Percentiles rank a stretch among this genome's conserved stretches.
phyloP scores from a whole-genome alignment of 495 filamentous ascomycete species.

The Schizothecium vesticola region DNA sequence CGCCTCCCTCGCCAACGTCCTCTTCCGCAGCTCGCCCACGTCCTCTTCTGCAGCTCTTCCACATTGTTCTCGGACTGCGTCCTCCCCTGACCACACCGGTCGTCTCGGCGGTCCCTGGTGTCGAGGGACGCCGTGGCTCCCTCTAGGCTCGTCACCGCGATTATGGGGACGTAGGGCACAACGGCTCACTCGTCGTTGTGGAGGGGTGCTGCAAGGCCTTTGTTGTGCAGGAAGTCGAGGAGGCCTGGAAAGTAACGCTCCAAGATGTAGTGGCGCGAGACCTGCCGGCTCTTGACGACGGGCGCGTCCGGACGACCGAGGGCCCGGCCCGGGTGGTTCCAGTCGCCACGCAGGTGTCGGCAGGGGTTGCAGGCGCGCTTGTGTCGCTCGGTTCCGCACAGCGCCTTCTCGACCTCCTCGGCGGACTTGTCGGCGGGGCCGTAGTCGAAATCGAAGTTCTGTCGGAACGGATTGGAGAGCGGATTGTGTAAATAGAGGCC shows the following conservation, averaged over 20 bases:
- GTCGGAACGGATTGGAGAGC: no score
- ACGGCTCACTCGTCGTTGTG: not conserved
- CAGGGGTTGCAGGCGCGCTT: conserved; percentile 15
- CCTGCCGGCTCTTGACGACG: not conserved
- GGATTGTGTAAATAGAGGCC: no score
- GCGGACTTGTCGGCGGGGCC: not conserved
- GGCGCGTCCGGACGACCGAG: not conserved
- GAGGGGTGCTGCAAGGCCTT: no score
- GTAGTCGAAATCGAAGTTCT: not conserved
- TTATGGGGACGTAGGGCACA: not conserved
- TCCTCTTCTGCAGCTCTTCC: not conserved
- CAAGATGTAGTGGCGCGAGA: not conserved
- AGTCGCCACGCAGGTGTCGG: conserved; percentile 3
- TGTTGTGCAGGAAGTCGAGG: not conserved
- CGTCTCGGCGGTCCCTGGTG: not conserved
- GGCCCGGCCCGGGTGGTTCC: not conserved
- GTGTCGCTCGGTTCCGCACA: conserved; percentile 13
- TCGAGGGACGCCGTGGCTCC: not conserved
- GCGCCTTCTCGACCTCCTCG: not conserved
- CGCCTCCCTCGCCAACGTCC: not conserved
- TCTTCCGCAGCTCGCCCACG: not conserved
- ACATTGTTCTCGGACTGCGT: not conserved
- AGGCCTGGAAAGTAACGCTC: conserved; percentile 2
- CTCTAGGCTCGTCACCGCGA: not conserved
- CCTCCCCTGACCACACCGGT: not conserved